These are phyloP conservation scores for Microstegium vimineum DNA, from an alignment of 176 grass and related monocot genomes.

Conservation along the genomic window DNA sequence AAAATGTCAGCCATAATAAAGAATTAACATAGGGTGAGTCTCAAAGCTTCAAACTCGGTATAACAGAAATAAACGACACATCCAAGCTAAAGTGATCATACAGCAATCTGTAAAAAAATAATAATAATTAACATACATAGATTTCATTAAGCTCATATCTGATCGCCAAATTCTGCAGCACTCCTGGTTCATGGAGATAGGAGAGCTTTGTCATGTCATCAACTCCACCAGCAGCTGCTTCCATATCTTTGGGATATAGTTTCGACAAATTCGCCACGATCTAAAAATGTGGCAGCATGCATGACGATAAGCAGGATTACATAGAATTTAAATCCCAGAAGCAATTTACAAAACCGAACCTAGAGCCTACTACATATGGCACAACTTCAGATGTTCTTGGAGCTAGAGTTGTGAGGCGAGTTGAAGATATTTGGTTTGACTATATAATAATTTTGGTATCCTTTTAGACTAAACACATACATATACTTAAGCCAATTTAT, in stretches of 20 bases:
- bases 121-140: constrained; percentile 60
- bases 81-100: neutral
- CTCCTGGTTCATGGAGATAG: constrained; percentile 96
- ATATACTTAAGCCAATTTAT: too few species aligned
- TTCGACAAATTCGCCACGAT: constrained; percentile 70
- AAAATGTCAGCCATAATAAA: constrained; percentile 1
- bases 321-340: neutral
- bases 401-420: too few species aligned
- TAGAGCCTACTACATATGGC: too few species aligned
- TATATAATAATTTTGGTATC: too few species aligned
- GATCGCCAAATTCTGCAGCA: constrained; percentile 75
- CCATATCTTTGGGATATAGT: constrained; percentile 97
- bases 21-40: neutral
- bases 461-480: too few species aligned
- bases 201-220: constrained; percentile 99
- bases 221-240: constrained; percentile 88
- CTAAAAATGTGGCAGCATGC: constrained; percentile 35
- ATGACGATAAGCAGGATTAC: neutral
- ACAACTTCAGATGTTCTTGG: too few species aligned
- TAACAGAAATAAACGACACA: neutral
- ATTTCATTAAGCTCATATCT: constrained; percentile 99
- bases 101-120: neutral
- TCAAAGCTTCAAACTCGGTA: constrained; percentile 20
- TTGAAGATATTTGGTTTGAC: too few species aligned
- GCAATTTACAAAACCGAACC: neutral